Percentiles rank a stretch among this genome's conserved stretches.
Conservation (phyloP, 192 early-diverging fungal genomes). For the Backusella tarrabulga region DNA sequence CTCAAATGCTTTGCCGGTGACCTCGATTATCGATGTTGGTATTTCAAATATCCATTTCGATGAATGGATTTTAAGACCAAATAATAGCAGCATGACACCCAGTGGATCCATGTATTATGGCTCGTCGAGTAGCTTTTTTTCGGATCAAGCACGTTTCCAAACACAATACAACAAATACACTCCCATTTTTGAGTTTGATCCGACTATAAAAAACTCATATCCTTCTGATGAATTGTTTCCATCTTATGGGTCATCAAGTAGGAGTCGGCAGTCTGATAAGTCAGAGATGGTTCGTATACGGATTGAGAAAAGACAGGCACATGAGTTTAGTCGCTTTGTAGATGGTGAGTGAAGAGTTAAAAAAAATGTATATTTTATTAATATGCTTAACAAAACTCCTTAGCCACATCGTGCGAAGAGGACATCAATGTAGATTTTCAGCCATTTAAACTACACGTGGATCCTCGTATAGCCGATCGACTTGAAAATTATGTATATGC, state of each 20-base stretch:
- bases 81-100: background rate
- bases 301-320: slow-evolving; percentile 21
- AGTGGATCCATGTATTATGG: background rate
- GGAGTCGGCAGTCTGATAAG: background rate
- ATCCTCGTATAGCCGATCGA: slow-evolving; percentile 43
- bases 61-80: slow-evolving; percentile 14
- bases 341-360: slow-evolving; percentile 1
- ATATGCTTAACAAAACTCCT: no score
- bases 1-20: background rate
- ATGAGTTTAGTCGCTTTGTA: slow-evolving; percentile 11
- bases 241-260: background rate
- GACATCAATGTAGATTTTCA: slow-evolving; percentile 47
- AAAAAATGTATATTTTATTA: no score
- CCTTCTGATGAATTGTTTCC: background rate
- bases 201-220: background rate
- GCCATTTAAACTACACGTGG: slow-evolving; percentile 47
- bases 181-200: slow-evolving; percentile 10
- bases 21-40: background rate
- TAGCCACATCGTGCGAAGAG: slow-evolving; percentile 14
- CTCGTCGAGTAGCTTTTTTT: background rate
- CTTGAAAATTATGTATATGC: slow-evolving; percentile 42
- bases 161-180: background rate
- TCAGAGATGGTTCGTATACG: slow-evolving; percentile 20
- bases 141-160: background rate
- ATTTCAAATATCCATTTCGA: slow-evolving; percentile 2